These are phyloP conservation scores for Purshia tridentata DNA, from an alignment of 306 rosid species.

Conservation along the genomic window DNA sequence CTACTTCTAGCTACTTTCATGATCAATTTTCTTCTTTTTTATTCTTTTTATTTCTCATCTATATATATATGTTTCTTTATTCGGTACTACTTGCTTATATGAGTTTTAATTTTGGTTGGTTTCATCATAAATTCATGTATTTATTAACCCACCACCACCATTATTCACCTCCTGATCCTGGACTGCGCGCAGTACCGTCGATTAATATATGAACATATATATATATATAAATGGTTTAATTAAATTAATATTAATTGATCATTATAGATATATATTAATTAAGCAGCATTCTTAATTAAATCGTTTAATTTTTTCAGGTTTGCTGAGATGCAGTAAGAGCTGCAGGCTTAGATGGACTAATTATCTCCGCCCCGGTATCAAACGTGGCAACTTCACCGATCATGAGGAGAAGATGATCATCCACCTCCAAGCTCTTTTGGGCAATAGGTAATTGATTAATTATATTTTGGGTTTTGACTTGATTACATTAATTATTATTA, in stretches of 20 bases:
- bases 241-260: no score
- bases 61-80: no score
- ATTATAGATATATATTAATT: background rate
- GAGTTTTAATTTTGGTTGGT: conserved; percentile 5
- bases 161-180: no score
- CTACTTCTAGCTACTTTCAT: background rate
- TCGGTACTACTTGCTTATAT: background rate
- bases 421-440: conserved; percentile 92
- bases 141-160: background rate
- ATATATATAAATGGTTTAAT: background rate
- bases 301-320: conserved; percentile 39
- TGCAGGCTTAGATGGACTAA: conserved; percentile 97
- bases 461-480: background rate
- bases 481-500: background rate
- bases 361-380: conserved; percentile 88
- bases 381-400: conserved; percentile 74
- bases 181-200: background rate
- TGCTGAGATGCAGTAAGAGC: conserved; percentile 91
- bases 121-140: conserved; percentile 8
- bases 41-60: background rate
- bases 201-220: background rate
- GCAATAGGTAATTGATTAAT: conserved; percentile 52
- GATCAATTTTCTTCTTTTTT: background rate
- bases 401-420: conserved; percentile 87
- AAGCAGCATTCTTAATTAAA: background rate